Conservation (phyloP, 2,329 filamentous ascomycete species). For the Verticillium nubilum region DNA sequence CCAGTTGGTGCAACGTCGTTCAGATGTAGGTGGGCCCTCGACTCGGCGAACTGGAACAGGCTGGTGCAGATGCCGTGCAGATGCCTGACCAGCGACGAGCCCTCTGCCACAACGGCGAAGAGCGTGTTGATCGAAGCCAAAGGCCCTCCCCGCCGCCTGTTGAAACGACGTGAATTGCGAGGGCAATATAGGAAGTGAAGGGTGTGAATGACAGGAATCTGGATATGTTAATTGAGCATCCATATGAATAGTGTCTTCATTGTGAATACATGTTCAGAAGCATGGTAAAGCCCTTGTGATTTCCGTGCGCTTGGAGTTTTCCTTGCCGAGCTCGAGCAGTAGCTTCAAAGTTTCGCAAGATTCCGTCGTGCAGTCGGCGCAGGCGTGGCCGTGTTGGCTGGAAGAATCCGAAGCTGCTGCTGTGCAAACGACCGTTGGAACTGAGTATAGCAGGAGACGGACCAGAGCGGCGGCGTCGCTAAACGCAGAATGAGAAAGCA, state of each 20-base stretch:
- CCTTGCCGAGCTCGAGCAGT: background rate
- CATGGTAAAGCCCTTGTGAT: background rate
- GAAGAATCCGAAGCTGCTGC: background rate
- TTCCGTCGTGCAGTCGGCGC: background rate
- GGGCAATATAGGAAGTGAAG: background rate
- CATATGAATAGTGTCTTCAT: no score
- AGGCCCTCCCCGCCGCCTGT: background rate
- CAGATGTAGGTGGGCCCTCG: background rate
- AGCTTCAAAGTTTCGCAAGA: background rate
- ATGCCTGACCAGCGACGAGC: background rate
- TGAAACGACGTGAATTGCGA: background rate
- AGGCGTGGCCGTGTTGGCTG: background rate
- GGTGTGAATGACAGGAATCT: background rate
- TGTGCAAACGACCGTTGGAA: background rate
- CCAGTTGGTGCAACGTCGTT: no score
- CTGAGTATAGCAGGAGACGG: background rate
- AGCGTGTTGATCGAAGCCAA: background rate
- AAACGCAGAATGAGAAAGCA: background rate
- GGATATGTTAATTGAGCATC: background rate
- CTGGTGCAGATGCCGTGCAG: background rate
- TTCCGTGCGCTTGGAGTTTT: background rate
- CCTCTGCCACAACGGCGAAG: background rate
- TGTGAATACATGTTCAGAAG: conserved; percentile 1
- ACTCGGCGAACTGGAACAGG: background rate
- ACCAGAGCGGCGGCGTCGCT: background rate